These are phyloP conservation scores for Paramecium pentaurelia DNA, from an alignment of 73 alveolate species.

Conservation along the genomic window DNA sequence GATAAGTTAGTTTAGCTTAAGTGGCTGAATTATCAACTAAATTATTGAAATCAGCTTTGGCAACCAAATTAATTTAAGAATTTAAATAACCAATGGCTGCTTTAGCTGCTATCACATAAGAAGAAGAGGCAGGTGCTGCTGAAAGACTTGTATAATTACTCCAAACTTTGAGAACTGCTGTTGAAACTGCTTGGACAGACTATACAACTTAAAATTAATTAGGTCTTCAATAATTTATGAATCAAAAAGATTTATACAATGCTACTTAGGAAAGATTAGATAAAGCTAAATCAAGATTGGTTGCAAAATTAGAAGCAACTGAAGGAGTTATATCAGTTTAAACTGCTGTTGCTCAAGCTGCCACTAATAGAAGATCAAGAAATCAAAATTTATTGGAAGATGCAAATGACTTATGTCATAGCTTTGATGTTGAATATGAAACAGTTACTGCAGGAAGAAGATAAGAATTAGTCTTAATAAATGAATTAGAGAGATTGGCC, in stretches of 20 bases:
- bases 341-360: constrained; percentile 46
- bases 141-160: constrained; percentile 43
- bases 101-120: not conserved
- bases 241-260: not conserved
- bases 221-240: not conserved
- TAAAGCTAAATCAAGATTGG: not conserved
- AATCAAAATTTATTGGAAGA: constrained; percentile 30
- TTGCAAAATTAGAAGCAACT: not conserved
- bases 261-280: not conserved
- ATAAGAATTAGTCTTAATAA: constrained; percentile 18
- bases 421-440: constrained; percentile 36
- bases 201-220: not conserved
- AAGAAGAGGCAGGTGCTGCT: constrained; percentile 44
- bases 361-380: constrained; percentile 29
- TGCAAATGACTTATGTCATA: not conserved
- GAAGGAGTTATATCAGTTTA: constrained; percentile 20
- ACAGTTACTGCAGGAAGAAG: constrained; percentile 38
- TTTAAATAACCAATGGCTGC: constrained; percentile 33
- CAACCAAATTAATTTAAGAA: not conserved
- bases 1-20: not conserved
- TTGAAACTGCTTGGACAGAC: constrained; percentile 33
- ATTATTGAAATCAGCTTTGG: not conserved
- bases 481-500: constrained; percentile 43
- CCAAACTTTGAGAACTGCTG: not conserved
- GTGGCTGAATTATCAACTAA: constrained; percentile 11